Conservation (phyloP, 768 basidiomycete genomes). For the Crucibulum laeve region DNA sequence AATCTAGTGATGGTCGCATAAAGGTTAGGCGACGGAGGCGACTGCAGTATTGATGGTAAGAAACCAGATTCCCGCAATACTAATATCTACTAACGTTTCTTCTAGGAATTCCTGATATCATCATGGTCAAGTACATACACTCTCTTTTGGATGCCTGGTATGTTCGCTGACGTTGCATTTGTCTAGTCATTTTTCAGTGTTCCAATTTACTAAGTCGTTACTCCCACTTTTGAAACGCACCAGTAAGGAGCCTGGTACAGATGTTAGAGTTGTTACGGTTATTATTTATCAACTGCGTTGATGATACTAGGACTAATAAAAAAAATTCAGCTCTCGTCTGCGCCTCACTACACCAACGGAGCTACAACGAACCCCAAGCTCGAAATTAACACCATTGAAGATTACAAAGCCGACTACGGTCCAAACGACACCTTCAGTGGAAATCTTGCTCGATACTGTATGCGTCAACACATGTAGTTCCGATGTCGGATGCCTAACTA, state of each 20-base stretch:
- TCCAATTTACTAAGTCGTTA: slow-evolving; percentile 41
- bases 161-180: not conserved
- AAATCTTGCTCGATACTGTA: too few species aligned
- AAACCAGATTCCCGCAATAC: too few species aligned
- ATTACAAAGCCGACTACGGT: too few species aligned
- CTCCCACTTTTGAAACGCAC: slow-evolving; percentile 45
- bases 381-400: too few species aligned
- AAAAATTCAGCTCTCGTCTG: not conserved
- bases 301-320: not conserved
- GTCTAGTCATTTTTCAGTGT: slow-evolving; percentile 39
- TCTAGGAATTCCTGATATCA: slow-evolving; percentile 8
- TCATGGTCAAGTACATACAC: slow-evolving; percentile 8
- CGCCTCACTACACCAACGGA: not conserved
- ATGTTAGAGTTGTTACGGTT: slow-evolving; percentile 52
- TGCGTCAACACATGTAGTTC: too few species aligned
- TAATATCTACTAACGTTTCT: too few species aligned
- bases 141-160: not conserved
- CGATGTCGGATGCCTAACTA: not conserved
- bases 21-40: too few species aligned
- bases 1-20: not conserved
- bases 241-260: slow-evolving; percentile 31
- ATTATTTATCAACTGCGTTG: too few species aligned
- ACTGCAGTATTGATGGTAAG: too few species aligned
- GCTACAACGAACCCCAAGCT: too few species aligned
- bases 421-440: too few species aligned